Conservation (phyloP, 2,329 filamentous ascomycete genomes). For the Neofusicoccum laricinum region DNA sequence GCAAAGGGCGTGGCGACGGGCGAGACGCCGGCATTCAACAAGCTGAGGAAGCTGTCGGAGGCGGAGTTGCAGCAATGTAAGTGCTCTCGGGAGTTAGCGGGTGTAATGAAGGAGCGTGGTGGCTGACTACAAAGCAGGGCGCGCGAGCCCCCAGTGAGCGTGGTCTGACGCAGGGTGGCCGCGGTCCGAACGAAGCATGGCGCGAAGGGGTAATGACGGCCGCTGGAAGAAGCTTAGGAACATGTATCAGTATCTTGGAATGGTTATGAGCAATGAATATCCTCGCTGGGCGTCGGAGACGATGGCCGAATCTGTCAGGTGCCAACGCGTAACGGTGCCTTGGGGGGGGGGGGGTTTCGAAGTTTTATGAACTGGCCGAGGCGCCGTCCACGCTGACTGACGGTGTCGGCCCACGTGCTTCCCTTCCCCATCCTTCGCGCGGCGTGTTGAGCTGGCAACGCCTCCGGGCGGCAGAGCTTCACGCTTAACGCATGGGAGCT, state of each 20-base stretch:
- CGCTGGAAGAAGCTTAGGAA: background rate
- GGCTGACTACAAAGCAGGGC: conserved; percentile 14
- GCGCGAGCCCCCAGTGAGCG: conserved; percentile 9
- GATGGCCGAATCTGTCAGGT: background rate
- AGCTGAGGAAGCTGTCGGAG: conserved; percentile 69
- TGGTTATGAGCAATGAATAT: conserved; percentile 12
- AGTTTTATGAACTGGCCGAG: conserved; percentile 13
- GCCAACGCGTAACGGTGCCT: conserved; percentile 7
- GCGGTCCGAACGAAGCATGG: background rate
- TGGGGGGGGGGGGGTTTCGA: conserved; percentile 5
- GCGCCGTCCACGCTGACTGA: background rate
- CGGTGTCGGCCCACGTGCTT: background rate
- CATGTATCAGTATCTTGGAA: background rate
- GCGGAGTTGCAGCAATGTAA: conserved; percentile 53
- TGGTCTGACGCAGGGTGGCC: background rate
- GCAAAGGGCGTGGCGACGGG: conserved; percentile 74
- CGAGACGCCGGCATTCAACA: conserved; percentile 69
- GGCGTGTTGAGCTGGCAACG: background rate
- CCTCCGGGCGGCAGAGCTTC: background rate
- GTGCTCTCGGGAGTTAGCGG: background rate
- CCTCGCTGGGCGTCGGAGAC: background rate
- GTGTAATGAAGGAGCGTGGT: background rate
- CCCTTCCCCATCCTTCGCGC: background rate
- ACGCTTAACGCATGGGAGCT: background rate
- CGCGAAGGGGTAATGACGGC: background rate